Conservation (phyloP, 2,329 filamentous ascomycete genomes). For the Macrophomina tecta region DNA sequence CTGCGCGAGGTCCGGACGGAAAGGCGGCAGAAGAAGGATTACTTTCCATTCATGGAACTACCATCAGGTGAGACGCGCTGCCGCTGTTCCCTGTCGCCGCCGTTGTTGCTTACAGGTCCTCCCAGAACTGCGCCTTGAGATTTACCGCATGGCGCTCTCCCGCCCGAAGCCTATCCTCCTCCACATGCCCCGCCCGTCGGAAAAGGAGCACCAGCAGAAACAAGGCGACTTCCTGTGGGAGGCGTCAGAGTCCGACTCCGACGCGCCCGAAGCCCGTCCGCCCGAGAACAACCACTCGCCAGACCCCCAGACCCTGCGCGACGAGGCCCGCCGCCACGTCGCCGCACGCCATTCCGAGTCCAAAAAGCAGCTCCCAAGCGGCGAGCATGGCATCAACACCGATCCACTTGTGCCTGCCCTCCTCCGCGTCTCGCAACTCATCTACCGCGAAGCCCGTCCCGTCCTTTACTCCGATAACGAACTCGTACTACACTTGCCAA, state of each 20-base stretch:
- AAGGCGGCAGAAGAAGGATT: slow-evolving; percentile 12
- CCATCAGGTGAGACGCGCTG: slow-evolving; percentile 25
- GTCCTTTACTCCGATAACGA: slow-evolving; percentile 49
- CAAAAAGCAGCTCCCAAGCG: slow-evolving; percentile 28
- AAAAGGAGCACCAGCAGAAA: slow-evolving; percentile 15
- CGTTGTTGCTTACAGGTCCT: slow-evolving; percentile 32
- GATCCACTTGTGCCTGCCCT: slow-evolving; percentile 48
- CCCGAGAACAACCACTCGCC: background rate
- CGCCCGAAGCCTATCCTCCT: slow-evolving; percentile 40
- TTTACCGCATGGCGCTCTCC: slow-evolving; percentile 49
- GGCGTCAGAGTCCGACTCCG: background rate
- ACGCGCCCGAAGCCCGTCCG: background rate
- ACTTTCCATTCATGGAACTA: slow-evolving; percentile 28
- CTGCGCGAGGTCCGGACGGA: background rate
- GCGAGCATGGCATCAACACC: slow-evolving; percentile 23
- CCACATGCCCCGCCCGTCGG: slow-evolving; percentile 31
- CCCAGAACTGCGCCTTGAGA: slow-evolving; percentile 54
- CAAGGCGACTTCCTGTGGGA: slow-evolving; percentile 7
- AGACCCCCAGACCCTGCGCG: background rate
- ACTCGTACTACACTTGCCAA: slow-evolving; percentile 47
- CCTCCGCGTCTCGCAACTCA: slow-evolving; percentile 46
- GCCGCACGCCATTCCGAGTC: slow-evolving; percentile 23
- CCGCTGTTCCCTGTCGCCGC: background rate
- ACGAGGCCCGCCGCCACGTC: background rate
- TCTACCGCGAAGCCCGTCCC: slow-evolving; percentile 49